Conservation (phyloP, 495 filamentous ascomycete species). For the Neurospora sp. region DNA sequence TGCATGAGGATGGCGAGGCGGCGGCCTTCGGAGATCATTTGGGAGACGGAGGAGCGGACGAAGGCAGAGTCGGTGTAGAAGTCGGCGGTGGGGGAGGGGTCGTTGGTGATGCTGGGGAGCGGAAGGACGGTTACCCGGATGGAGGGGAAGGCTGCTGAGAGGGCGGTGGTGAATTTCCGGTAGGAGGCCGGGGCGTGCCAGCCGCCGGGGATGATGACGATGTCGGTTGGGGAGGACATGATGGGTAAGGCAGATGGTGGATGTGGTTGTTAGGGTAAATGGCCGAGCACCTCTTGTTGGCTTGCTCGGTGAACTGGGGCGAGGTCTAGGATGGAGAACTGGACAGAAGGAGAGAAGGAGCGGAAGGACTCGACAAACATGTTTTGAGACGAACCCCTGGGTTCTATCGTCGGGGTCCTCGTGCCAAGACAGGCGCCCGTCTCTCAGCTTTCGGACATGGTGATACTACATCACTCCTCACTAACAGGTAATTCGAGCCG, state of each 20-base stretch:
- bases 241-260: too few species aligned
- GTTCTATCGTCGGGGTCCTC: background rate
- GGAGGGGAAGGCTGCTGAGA: conserved; percentile 5
- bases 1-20: conserved; percentile 23
- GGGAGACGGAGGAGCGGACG: background rate
- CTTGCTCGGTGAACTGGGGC: background rate
- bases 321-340: background rate
- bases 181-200: conserved; percentile 24
- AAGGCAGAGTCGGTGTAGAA: background rate
- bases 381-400: background rate
- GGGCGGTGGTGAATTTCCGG: conserved; percentile 18
- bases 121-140: background rate
- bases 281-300: background rate
- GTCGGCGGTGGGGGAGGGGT: background rate
- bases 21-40: background rate
- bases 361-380: background rate
- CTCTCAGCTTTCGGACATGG: background rate
- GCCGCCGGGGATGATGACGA: conserved; percentile 19
- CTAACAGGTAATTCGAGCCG: background rate
- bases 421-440: background rate
- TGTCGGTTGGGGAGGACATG: background rate
- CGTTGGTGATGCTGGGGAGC: background rate
- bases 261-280: too few species aligned
- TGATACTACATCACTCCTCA: background rate
- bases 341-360: background rate